phyloP scores from a whole-genome alignment of 2,329 filamentous ascomycete genomes.

The Blastomyces silverae region DNA sequence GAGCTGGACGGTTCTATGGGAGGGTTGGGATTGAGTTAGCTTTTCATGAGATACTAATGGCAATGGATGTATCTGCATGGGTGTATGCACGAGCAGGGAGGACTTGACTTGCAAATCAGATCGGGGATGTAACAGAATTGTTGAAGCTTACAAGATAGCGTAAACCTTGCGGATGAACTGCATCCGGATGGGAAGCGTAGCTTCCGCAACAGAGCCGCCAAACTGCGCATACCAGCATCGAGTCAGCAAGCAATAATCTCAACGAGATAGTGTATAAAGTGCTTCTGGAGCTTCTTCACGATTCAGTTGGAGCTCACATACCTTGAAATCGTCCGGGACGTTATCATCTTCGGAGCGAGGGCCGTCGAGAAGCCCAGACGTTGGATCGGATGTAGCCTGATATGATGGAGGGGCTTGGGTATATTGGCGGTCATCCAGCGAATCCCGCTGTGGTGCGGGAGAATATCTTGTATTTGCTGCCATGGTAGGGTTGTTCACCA shows the following conservation, averaged over 20 bases:
- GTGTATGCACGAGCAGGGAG: neutral
- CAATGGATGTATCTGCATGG: neutral
- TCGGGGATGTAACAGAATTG: neutral
- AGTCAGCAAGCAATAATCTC: neutral
- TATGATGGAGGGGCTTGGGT: slow-evolving; percentile 80
- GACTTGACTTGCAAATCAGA: neutral
- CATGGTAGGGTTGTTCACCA: slow-evolving; percentile 44
- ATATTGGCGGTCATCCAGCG: slow-evolving; percentile 64
- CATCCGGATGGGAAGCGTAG: slow-evolving; percentile 91
- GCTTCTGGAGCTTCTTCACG: neutral
- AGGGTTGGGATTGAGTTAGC: neutral
- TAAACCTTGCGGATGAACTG: slow-evolving; percentile 97
- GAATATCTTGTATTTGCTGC: slow-evolving; percentile 73
- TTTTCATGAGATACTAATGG: neutral
- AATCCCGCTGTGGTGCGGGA: slow-evolving; percentile 77
- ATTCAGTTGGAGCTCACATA: slow-evolving; percentile 30
- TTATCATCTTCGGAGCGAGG: slow-evolving; percentile 81
- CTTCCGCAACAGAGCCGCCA: slow-evolving; percentile 86
- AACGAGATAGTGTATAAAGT: neutral
- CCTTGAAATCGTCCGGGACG: slow-evolving; percentile 95
- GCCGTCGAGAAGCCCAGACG: slow-evolving; percentile 54
- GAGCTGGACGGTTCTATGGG: slow-evolving; percentile 71
- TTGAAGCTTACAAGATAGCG: slow-evolving; percentile 64
- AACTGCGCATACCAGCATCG: slow-evolving; percentile 53
- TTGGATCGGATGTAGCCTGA: slow-evolving; percentile 51